Percentiles rank a stretch among this genome's conserved stretches.
Evolutionary conservation across 345 rosid genomes (phyloP).

Genomic region (Salix purpurea): DNA sequence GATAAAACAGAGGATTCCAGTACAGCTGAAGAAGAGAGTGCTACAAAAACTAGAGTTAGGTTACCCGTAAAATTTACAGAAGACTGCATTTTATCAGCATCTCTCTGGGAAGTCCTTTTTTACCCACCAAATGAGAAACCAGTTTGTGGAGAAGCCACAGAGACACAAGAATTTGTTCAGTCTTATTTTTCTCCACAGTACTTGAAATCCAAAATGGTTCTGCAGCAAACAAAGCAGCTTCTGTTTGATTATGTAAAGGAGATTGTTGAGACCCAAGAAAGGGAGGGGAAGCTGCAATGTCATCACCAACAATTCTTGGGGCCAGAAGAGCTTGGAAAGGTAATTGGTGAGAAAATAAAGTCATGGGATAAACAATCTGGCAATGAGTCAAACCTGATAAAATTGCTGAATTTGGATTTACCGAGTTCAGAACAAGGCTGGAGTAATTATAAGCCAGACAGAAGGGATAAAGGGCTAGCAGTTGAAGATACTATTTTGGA

Average conservation of each 20-base stretch:
- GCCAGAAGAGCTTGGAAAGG: conserved; percentile 29
- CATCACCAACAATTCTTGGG: conserved; percentile 6
- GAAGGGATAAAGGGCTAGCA: conserved; percentile 20
- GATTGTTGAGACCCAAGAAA: conserved; percentile 26
- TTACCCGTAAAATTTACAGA: conserved; percentile 25
- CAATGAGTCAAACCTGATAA: conserved; percentile 18
- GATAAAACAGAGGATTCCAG: conserved; percentile 5
- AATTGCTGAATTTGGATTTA: conserved; percentile 23
- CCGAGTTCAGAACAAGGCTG: conserved; percentile 33
- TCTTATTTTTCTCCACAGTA: conserved; percentile 4
- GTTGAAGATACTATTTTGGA: conserved; percentile 39
- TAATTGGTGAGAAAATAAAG: conserved; percentile 27
- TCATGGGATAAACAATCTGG: conserved; percentile 27
- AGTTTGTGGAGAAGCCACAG: conserved; percentile 2
- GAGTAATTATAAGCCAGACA: conserved; percentile 19
- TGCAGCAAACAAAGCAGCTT: conserved; percentile 46
- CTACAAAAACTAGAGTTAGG: conserved; percentile 3
- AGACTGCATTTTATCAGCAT: conserved; percentile 34
- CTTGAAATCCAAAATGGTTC: conserved; percentile 25
- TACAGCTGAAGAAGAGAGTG: conserved; percentile 8
- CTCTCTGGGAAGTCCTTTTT: conserved; percentile 32
- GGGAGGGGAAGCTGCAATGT: conserved; percentile 13
- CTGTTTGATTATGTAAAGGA: conserved; percentile 48
- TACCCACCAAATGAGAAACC: conserved; percentile 18
- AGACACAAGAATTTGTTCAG: conserved; percentile 19